A percentile compares a stretch with the other conserved stretches of the same genome.
Conservation (phyloP, 306 rosid genomes). For the Quillaja saponaria region DNA sequence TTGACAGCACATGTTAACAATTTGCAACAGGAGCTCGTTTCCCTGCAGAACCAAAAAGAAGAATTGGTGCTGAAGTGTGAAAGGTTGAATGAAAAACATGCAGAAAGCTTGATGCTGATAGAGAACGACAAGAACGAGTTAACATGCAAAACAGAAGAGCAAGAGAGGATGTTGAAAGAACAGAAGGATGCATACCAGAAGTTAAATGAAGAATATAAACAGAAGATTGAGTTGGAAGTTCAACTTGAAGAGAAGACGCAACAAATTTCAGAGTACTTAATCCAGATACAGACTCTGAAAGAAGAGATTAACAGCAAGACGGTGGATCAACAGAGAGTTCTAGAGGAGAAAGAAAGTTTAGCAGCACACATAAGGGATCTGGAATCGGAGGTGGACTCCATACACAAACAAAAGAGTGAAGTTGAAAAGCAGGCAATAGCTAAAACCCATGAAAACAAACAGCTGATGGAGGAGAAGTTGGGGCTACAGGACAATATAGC, state of each 20-base stretch:
- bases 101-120: constrained; percentile 39
- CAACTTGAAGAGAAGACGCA: constrained; percentile 50
- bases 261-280: constrained; percentile 47
- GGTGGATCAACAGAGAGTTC: constrained; percentile 46
- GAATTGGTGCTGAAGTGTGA: constrained; percentile 51
- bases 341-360: constrained; percentile 56
- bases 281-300: constrained; percentile 58
- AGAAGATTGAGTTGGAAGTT: constrained; percentile 58
- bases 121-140: constrained; percentile 61
- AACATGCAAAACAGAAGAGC: constrained; percentile 37
- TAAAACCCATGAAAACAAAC: constrained; percentile 37
- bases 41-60: constrained; percentile 53
- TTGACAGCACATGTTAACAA: constrained; percentile 45
- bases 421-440: constrained; percentile 49
- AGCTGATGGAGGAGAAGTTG: constrained; percentile 43
- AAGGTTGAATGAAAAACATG: constrained; percentile 52
- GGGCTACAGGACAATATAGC: constrained; percentile 32
- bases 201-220: constrained; percentile 51
- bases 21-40: constrained; percentile 59
- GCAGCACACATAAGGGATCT: constrained; percentile 39
- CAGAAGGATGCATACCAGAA: constrained; percentile 54
- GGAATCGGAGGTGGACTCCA: constrained; percentile 49
- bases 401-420: constrained; percentile 41
- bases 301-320: constrained; percentile 57
- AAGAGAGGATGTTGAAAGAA: constrained; percentile 53